phyloP scores from a whole-genome alignment of 1,284 basidiomycete genomes.

The Boletus sp. region DNA sequence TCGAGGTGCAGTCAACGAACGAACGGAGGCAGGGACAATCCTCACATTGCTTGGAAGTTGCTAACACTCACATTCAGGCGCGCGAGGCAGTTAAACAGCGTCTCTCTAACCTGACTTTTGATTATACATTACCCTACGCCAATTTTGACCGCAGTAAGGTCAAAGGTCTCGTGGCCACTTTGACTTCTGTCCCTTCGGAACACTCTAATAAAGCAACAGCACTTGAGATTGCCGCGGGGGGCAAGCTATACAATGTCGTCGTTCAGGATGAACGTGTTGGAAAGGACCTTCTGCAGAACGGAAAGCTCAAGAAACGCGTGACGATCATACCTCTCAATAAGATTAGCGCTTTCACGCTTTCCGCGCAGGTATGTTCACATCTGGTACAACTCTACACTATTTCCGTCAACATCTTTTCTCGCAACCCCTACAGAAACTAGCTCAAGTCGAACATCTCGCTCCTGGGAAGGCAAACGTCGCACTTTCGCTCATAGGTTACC shows the following conservation, averaged over 20 bases:
- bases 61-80: slow-evolving; percentile 42
- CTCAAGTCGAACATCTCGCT: slow-evolving; percentile 72
- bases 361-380: slow-evolving; percentile 49
- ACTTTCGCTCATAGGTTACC: slow-evolving; percentile 82
- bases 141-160: slow-evolving; percentile 86
- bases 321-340: slow-evolving; percentile 95
- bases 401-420: neutral
- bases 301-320: slow-evolving; percentile 83
- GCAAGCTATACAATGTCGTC: slow-evolving; percentile 91
- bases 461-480: slow-evolving; percentile 84
- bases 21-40: slow-evolving; percentile 59
- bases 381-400: neutral
- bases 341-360: slow-evolving; percentile 71
- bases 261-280: slow-evolving; percentile 90
- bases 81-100: slow-evolving; percentile 70
- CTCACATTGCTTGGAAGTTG: neutral
- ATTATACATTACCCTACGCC: slow-evolving; percentile 74
- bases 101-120: slow-evolving; percentile 78
- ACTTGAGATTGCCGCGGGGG: slow-evolving; percentile 90
- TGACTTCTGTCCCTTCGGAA: slow-evolving; percentile 70
- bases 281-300: slow-evolving; percentile 80
- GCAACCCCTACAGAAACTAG: slow-evolving; percentile 59
- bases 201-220: slow-evolving; percentile 84
- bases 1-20: slow-evolving; percentile 52
- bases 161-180: slow-evolving; percentile 88